phyloP scores from a whole-genome alignment of 2,329 filamentous ascomycete genomes.

The Colletotrichum destructivum region DNA sequence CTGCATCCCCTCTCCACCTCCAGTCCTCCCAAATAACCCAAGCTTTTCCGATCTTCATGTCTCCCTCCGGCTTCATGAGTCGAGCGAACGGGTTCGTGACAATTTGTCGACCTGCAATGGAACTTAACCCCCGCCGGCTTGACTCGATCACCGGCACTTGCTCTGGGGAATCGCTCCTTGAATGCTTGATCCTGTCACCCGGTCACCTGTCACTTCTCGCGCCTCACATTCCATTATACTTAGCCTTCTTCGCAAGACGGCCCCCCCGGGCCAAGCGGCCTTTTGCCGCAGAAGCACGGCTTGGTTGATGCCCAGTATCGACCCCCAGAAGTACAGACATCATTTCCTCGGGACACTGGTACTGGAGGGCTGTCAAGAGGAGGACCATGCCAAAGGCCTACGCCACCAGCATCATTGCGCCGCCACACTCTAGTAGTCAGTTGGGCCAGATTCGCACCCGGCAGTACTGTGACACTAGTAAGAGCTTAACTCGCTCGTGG shows the following conservation, averaged over 20 bases:
- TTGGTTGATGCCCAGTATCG: neutral
- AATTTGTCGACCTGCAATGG: neutral
- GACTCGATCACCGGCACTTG: slow-evolving; percentile 16
- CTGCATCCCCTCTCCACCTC: too few relatives aligned
- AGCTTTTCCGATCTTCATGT: neutral
- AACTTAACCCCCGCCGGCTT: neutral
- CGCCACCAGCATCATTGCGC: slow-evolving; percentile 21
- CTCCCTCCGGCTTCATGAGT: neutral
- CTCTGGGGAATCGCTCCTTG: neutral
- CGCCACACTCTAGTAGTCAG: slow-evolving; percentile 23
- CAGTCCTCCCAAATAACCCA: too few relatives aligned
- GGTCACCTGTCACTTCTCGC: neutral
- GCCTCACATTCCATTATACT: neutral
- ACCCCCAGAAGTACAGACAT: neutral
- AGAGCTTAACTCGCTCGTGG: neutral
- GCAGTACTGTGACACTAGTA: neutral
- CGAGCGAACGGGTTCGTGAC: neutral
- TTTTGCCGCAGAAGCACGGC: too few relatives aligned
- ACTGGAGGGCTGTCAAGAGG: neutral
- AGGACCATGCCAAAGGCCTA: neutral
- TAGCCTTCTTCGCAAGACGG: neutral
- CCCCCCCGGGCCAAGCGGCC: neutral
- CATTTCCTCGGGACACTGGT: neutral
- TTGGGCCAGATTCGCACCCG: slow-evolving; percentile 12
- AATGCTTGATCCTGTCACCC: neutral